Evolutionary conservation across 1,139 yeast species (phyloP), one percentile per base, ranked within the genome.

Genomic region (Zygosaccharomyces sapae): DNA sequence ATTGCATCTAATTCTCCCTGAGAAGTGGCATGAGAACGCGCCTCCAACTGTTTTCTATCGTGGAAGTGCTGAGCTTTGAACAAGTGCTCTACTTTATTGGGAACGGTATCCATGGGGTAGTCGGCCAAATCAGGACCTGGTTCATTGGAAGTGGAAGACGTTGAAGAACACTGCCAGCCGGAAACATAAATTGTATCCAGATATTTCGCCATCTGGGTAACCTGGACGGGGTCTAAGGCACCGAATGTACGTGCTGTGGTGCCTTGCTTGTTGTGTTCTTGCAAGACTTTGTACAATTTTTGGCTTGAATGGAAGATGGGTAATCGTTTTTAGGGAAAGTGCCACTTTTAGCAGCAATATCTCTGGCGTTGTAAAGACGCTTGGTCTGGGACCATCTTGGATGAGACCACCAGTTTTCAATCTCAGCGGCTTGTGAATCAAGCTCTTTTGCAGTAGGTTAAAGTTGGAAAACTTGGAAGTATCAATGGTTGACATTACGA

Each of bases 101-200:
- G 98, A 52, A 92, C 98, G 37, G 98, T 92, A 72, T 92, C 97
- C 86, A 85, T 86, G 48, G 97, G 97, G 72, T 92, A 92, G 71
- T 92, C 98, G 51, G 97, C 98, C 66, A 92, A 79, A 76, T 92
- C 98, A 51, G 97, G 97, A 37, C 95, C 87, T 42, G 97, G 97
- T 72, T 90, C 97, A 69, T 92, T 90, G 37, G 96, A 86, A 43
- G 96, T 86, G 24, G 97, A 90, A 48, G 97, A 97, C 45, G 97
- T 90, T 31, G 97, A 88, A 45, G 97, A 89, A 70, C 96, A 89
- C 74, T 92, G 97, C 98, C 98, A 90, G 50, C 98, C 98, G 43
- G 96, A 86, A 57, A 90, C 95, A 70, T 92, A 90, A 61, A 92
- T 79, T 22, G 95, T 79, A 70, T 90, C 98, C 65, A 90, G 76